phyloP scores from a whole-genome alignment of 202 grass and related monocot species.

The Carex arenaria region DNA sequence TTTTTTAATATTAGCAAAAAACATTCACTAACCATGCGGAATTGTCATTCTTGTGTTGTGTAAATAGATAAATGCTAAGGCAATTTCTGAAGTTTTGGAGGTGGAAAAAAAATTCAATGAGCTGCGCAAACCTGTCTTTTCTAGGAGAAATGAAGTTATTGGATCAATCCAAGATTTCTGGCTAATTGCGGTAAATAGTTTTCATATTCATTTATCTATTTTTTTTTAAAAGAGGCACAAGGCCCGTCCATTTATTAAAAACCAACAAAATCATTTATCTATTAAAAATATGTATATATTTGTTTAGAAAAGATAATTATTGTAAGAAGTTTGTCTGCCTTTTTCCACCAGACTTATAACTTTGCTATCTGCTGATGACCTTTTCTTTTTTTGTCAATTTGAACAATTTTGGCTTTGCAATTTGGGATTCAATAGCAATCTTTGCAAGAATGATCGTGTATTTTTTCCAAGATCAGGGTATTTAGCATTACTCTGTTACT shows the following conservation, averaged over 20 bases:
- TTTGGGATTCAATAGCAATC: background rate
- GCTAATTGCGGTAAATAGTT: slow-evolving; percentile 63
- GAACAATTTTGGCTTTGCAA: background rate
- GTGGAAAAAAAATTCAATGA: slow-evolving; percentile 93
- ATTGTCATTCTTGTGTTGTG: background rate
- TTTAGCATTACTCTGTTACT: background rate
- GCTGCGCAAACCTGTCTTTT: slow-evolving; percentile 79
- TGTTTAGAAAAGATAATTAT: background rate
- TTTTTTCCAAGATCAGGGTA: background rate
- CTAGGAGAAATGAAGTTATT: slow-evolving; percentile 71
- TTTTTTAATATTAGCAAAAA: background rate
- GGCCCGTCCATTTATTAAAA: no score
- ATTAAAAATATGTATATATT: background rate
- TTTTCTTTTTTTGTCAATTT: slow-evolving; percentile 13
- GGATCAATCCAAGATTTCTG: slow-evolving; percentile 82
- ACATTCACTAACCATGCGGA: background rate
- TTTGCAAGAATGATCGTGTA: background rate
- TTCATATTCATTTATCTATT: background rate
- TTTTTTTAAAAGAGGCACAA: no score
- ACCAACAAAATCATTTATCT: background rate
- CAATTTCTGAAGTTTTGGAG: slow-evolving; percentile 90
- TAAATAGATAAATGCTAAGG: slow-evolving; percentile 84
- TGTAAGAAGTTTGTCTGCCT: background rate
- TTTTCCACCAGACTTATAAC: background rate
- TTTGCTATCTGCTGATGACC: slow-evolving; percentile 10